Evolutionary conservation across 495 filamentous ascomycete species (phyloP).

Genomic region (Neurospora sp.): DNA sequence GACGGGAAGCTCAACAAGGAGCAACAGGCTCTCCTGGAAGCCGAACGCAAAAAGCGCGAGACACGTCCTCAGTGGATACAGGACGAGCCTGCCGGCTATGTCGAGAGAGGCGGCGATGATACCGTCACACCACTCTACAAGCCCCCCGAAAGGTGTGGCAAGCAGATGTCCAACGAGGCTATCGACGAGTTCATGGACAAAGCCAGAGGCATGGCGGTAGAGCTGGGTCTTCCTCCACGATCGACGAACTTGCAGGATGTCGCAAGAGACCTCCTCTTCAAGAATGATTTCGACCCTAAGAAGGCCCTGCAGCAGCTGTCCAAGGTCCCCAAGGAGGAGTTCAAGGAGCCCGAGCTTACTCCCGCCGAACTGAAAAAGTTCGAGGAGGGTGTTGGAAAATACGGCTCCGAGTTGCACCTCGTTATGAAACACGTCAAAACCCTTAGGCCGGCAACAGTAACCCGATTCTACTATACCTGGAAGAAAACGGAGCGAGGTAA

Average conservation of each 20-base stretch:
- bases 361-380: slow-evolving; percentile 78
- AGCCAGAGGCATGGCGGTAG: slow-evolving; percentile 49
- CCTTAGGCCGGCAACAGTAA: slow-evolving; percentile 63
- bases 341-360: slow-evolving; percentile 76
- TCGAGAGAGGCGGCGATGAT: slow-evolving; percentile 71
- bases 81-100: slow-evolving; percentile 82
- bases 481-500: slow-evolving; percentile 84
- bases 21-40: slow-evolving; percentile 64
- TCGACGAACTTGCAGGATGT: slow-evolving; percentile 87
- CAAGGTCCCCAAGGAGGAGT: slow-evolving; percentile 57
- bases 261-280: slow-evolving; percentile 63
- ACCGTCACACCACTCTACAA: slow-evolving; percentile 50
- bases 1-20: slow-evolving; percentile 72
- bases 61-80: slow-evolving; percentile 84
- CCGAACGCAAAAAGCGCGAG: slow-evolving; percentile 64
- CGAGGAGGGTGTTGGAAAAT: slow-evolving; percentile 84
- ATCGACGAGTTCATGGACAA: slow-evolving; percentile 68
- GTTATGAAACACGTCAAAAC: slow-evolving; percentile 82
- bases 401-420: slow-evolving; percentile 77
- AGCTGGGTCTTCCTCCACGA: slow-evolving; percentile 54
- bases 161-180: slow-evolving; percentile 28
- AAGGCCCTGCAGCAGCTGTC: slow-evolving; percentile 64
- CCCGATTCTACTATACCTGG: slow-evolving; percentile 95
- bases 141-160: slow-evolving; percentile 44
- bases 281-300: slow-evolving; percentile 58